Conservation (phyloP, 2,329 filamentous ascomycete species). For the Dissoconium aciculare region DNA sequence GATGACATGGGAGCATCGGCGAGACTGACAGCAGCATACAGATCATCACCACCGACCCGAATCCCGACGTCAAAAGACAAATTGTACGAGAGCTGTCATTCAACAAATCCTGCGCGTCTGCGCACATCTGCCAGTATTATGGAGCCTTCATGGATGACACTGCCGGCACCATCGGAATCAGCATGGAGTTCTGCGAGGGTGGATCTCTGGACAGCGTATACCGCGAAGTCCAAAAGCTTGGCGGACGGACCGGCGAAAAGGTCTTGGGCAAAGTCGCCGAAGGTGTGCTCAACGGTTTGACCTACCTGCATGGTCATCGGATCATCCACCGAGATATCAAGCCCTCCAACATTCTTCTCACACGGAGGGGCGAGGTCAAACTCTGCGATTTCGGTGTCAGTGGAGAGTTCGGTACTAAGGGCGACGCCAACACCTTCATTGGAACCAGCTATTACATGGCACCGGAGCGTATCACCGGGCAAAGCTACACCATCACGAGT, state of each 20-base stretch:
- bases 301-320: conserved; percentile 85
- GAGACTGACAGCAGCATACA: conserved; percentile 24
- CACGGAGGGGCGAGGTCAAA: conserved; percentile 85
- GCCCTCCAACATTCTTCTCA: conserved; percentile 89
- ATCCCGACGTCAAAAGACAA: conserved; percentile 96
- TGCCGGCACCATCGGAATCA: conserved; percentile 94
- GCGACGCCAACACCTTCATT: conserved; percentile 97
- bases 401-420: conserved; percentile 95
- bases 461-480: conserved; percentile 90
- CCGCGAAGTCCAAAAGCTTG: conserved; percentile 88
- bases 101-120: conserved; percentile 92
- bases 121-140: conserved; percentile 95
- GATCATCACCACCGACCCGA: conserved; percentile 97
- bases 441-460: conserved; percentile 99
- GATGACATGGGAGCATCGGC: too few species aligned
- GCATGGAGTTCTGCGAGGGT: conserved; percentile 98
- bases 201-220: conserved; percentile 94
- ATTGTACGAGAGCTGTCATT: conserved; percentile 92
- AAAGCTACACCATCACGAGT: conserved; percentile 95
- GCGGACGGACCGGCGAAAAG: conserved; percentile 89
- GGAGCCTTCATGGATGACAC: conserved; percentile 91
- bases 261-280: conserved; percentile 94
- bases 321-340: conserved; percentile 99
- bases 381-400: conserved; percentile 97
- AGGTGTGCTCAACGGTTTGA: conserved; percentile 82